These are phyloP conservation scores for Septoria petroselini DNA, from an alignment of 2,329 filamentous ascomycete genomes.

Conservation along the genomic window DNA sequence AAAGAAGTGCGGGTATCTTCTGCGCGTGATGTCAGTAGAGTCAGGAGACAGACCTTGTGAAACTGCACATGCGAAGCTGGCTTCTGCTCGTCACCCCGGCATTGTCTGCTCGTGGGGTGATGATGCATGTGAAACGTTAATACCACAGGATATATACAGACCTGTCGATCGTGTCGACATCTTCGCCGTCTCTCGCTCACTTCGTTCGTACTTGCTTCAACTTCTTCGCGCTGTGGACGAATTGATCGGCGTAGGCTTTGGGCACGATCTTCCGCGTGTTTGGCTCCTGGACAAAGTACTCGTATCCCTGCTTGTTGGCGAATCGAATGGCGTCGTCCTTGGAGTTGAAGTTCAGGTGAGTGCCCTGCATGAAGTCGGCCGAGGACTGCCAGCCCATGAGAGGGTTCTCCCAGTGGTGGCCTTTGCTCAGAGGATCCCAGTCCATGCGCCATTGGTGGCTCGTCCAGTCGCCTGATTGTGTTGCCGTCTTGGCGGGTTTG, in stretches of 20 bases:
- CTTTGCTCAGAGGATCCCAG: constrained; percentile 90
- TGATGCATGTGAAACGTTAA: constrained; percentile 6
- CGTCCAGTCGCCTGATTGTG: constrained; percentile 88
- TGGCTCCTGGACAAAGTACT: constrained; percentile 98
- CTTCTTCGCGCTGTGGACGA: constrained; percentile 78
- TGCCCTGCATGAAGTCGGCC: constrained; percentile 91
- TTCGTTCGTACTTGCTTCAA: constrained; percentile 79
- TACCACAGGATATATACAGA: constrained; percentile 14
- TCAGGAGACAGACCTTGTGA: no score
- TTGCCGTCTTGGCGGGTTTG: constrained; percentile 86
- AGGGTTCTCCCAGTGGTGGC: constrained; percentile 96
- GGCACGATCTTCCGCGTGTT: constrained; percentile 80
- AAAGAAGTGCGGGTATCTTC: no score
- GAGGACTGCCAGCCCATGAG: constrained; percentile 99
- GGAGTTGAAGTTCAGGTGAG: constrained; percentile 79
- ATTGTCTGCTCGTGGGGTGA: no score
- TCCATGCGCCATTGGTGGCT: constrained; percentile 92
- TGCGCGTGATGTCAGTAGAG: no score
- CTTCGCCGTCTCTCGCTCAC: constrained; percentile 46
- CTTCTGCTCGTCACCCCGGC: no score
- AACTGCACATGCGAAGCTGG: no score
- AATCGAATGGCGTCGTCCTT: constrained; percentile 95
- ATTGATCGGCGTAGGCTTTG: constrained; percentile 97
- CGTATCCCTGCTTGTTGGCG: constrained; percentile 97
- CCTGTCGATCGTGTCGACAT: not conserved